Base-by-base conservation (phyloP, 78 protist species). In the Monocercomonoides exilis region DNA sequence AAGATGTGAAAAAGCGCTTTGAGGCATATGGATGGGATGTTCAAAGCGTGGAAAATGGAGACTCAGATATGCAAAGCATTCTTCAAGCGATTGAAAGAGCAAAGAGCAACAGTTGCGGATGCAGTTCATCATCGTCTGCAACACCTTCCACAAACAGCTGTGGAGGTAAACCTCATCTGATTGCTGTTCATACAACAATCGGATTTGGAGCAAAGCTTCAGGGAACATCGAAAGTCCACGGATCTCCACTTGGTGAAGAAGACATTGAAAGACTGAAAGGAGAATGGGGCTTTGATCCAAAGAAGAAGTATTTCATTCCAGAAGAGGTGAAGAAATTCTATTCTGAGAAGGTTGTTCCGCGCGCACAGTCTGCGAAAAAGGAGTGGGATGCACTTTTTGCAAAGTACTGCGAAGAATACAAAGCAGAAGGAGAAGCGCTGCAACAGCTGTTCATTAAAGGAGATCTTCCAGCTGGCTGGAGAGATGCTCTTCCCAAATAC, bases 21-120 rank as follows among this genome's bases (percentile, higher is more conserved):
- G 95, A 91, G 41, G 88, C 98, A 5, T 92, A 92, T 43, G 99
- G 98, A 45, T 98, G 97, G 96, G 92, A 96, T 54, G 90, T 89
- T 2, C 43, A 87, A 36, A 44, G 46, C 44, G 97, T 96, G 29
- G 64, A 1, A 46, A 87, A 95, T 34, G 98, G 98, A 42, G 90
- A 97, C 93, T 41, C 3, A 33, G 94, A 96, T 81, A 3, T 89
- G 0, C 94, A 42, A 34, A 91, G 87, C 29, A 77, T 93, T 81
- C 42, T 43, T 21, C 89, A 77, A 5, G 96, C 96, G 44, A 43
- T 93, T 43, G 80, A 2, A 1, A 93, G 81, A 5, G 95, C 94
- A 77, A 64, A 93, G 87, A 21, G 38, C 21, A 11, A 21, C 70
- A 54, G 21, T 11, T n/a, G n/a, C n/a, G n/a, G n/a, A n/a, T n/a